A percentile compares a stretch with the other conserved stretches of the same genome.
phyloP scores from a whole-genome alignment of 83 land plant genomes.

The Isoetes engelmannii region DNA sequence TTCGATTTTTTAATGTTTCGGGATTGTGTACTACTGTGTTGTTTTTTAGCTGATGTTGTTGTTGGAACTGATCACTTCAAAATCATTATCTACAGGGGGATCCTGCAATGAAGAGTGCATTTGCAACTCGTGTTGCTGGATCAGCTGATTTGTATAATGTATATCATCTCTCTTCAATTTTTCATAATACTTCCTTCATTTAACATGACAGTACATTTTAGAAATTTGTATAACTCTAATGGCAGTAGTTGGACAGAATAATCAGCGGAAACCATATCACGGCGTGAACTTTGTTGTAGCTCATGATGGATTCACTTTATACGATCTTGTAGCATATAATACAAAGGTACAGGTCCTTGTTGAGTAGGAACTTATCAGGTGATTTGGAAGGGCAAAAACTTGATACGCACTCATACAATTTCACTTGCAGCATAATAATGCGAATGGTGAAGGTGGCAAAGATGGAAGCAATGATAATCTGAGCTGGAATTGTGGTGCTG shows the following conservation, averaged over 20 bases:
- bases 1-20: too few relatives aligned
- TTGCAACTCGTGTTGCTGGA: conserved; percentile 90
- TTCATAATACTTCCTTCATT: too few relatives aligned
- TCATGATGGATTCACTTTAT: conserved; percentile 92
- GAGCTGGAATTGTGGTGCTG: conserved; percentile 95
- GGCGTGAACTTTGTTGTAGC: conserved; percentile 91
- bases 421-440: conserved; percentile 62
- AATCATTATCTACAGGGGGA: conserved; percentile 53
- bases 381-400: background rate
- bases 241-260: conserved; percentile 33
- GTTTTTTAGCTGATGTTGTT: too few relatives aligned
- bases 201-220: too few relatives aligned
- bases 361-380: background rate
- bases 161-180: background rate
- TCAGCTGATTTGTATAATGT: conserved; percentile 90
- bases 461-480: conserved; percentile 93
- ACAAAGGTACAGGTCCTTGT: conserved; percentile 46
- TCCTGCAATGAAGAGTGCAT: conserved; percentile 67
- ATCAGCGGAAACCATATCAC: conserved; percentile 82
- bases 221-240: too few relatives aligned
- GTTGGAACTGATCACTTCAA: background rate
- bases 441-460: conserved; percentile 86
- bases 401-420: background rate
- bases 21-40: too few relatives aligned
- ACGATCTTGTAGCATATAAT: conserved; percentile 94